Evolutionary conservation across 306 rosid genomes (phyloP).

Genomic region (Begonia masoniana): DNA sequence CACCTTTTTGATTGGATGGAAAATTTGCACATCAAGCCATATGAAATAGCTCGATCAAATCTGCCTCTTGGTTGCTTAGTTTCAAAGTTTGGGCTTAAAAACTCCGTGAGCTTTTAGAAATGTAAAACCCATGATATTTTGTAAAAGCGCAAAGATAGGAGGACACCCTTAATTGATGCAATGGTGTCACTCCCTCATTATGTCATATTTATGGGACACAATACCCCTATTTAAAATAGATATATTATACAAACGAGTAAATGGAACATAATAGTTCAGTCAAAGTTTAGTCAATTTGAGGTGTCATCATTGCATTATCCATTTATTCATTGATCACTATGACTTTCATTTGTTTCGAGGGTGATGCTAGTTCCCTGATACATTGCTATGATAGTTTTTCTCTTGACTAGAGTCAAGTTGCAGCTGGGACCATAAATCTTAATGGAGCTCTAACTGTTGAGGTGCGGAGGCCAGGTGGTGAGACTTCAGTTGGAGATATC

Average conservation of each 20-base stretch:
- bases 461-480: slow-evolving; percentile 89
- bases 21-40: too few species aligned
- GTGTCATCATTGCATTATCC: neutral
- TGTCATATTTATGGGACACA: too few species aligned
- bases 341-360: neutral
- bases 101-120: too few species aligned
- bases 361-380: slow-evolving; percentile 4
- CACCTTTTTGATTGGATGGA: too few species aligned
- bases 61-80: neutral
- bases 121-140: too few species aligned
- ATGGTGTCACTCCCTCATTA: too few species aligned
- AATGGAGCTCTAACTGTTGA: slow-evolving; percentile 85
- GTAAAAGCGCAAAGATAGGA: too few species aligned
- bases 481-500: slow-evolving; percentile 75
- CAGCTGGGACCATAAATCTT: slow-evolving; percentile 94
- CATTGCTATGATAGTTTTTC: slow-evolving; percentile 8
- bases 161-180: too few species aligned
- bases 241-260: too few species aligned
- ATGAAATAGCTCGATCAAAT: neutral
- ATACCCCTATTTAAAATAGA: too few species aligned
- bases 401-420: slow-evolving; percentile 64
- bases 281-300: neutral
- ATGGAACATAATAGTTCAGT: too few species aligned
- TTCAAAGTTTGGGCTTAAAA: neutral
- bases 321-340: too few species aligned